Evolutionary conservation across 495 filamentous ascomycete genomes (phyloP), one percentile per base, ranked within the genome.

Genomic region (Penicillium ochrochloron): DNA sequence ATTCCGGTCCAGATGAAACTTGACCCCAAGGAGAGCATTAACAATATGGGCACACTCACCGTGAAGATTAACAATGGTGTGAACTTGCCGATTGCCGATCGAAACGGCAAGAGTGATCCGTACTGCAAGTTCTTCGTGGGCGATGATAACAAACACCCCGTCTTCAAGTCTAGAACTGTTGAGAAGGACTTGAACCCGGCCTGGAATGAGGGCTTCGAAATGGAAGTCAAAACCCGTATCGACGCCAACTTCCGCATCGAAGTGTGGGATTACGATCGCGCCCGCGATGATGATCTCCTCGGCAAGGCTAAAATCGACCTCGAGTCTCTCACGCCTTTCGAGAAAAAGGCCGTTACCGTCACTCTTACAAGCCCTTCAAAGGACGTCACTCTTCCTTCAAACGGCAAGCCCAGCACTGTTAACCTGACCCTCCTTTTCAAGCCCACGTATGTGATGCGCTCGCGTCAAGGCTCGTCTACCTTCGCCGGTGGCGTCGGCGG

Each of bases 121-220:
- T 99, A 92, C 81, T 96, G 92, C 84, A 96, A 95, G 68, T 98
- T 99, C 75, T 86, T 89, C 64, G 82, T 98, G 55, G 91, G 93
- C 71, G 94, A 88, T 44, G 88, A 93, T 69, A 92, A 88, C 46
- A 87, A 93, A 70, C 88, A 92, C 37, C 88, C 92, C 37, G 83
- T 99, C 17, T 90, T 89, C 84, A 98, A 98, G 80, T 96, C 93
- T 41, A 92, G 97, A 76, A 87, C 88, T 5, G 90, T 94, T 72
- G 97, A 98, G 86, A 99, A 98, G 84, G 97, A 94, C 0, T 84
- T 98, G 12, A 89, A 94, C 65, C 95, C 95, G 10, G 85, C 88
- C 0, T 99, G 95, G 95, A 97, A 97, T 69, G 96, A 99, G 70
- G 89, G 86, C 71, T 98, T 98, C 72, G 95, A 97, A 70, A 83